Evolutionary conservation across 306 rosid genomes (phyloP), one percentile per base, ranked within the genome.

Genomic region (Vigna angularis): DNA sequence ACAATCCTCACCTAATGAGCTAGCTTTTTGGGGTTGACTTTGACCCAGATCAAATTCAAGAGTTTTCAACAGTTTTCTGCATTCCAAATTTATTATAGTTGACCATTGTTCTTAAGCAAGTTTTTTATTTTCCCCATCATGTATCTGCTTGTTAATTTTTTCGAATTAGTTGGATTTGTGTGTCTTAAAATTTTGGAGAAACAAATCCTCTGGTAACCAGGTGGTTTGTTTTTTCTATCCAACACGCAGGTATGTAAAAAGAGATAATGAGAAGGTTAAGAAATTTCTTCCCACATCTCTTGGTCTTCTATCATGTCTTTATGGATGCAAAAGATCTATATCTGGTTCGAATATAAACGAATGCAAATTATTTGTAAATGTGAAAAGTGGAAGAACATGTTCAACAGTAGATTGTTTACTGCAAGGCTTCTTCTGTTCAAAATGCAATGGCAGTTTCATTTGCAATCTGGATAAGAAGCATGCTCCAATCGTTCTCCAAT

Each of bases 351-450:
- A 70, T 44, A 72, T 45, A 78, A 84, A 89, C 63, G 70, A 72
- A 73, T 92, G 97, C 87, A 88, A 81, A 65, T 83, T 95, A 61
- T 79, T 83, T 81, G 76, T 84, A 49, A 83, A 82, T 67, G 36
- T 66, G 51, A 86, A 81, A 30, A 79, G 45, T 79, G 91, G 86
- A 73, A 82, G 81, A 80, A 71, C 53, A 2, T 51, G 85, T 83
- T 89, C 63, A 86, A 84, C 90, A 13, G 79, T 75, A 28, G 98
- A 92, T 72, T 52, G 66, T 85, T 73, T 92, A 73, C 82, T 86
- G 83, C 95, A 87, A 85, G 93, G 95, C 67, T 90, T 95, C 87
- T 86, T 85, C 89, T 95, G 98, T 90, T 90, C 96, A 36, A 91
- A 91, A 83, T 95, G 98, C 71, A 95, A 92, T 73, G 74, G 51